Base-by-base conservation (phyloP, 2,329 filamentous ascomycete species). In the Pleoardoris graminearum region DNA sequence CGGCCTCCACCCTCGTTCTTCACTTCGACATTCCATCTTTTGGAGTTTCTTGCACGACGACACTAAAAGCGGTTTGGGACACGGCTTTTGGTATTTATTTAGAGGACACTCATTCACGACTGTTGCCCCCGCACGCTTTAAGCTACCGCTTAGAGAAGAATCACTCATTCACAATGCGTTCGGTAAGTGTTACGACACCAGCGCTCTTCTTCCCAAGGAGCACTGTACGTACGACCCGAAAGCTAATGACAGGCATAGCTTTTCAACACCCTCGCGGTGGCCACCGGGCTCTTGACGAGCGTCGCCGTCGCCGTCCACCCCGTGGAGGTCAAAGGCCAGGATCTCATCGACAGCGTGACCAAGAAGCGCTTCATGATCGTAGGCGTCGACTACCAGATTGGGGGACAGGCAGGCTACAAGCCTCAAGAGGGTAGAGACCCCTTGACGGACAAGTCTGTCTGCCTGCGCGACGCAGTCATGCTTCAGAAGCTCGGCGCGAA, bases 401-500 rank as follows among this genome's bases (percentile, higher is more conserved):
- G 84, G 62, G 84, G 84, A 57, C 79, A 83, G 51, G 79, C 77
- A 48, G 83, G 77, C 50, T 85, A 85, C 72, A 78, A 79, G 55
- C 76, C 77, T 10, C 70, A 75, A 14, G 68, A 71, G 25, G 73
- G 74, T 33, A 53, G 72, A 33, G 85, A 87, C 65, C 80, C 83
- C 27, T 72, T 87, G 53, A 83, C 77, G 65, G 77, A 86, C 63
- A 76, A 72, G n/a, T 77, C 78, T 11, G 73, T 78, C 21, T 87
- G 85, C 66, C 69, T 86, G 58, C 80, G 85, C 48, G 84, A 87
- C 76, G 84, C 84, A 16, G 81, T 82, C 19, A 74, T 87, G 39
- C 83, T 87, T 76, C 85, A 87, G 72, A 73, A 77, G 54, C 73
- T 87, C 45, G 85, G 84, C 69, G 80, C 84, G 59, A 87, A 87